Percentiles rank a stretch among this genome's conserved stretches.
Conservation (phyloP, 2,329 filamentous ascomycete species). For the Aspergillus ibericus region DNA sequence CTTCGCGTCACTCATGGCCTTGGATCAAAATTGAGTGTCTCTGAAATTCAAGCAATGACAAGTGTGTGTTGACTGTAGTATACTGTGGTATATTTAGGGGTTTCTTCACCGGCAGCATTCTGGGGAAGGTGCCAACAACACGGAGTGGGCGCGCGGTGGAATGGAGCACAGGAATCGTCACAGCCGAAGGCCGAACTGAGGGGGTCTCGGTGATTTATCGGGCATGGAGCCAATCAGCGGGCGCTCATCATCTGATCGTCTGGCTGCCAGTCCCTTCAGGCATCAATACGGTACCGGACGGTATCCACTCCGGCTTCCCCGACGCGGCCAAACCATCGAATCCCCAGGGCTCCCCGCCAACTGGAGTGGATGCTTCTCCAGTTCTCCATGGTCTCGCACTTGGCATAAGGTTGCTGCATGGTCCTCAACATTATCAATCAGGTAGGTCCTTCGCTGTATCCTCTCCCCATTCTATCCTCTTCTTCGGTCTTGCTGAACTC, state of each 20-base stretch:
- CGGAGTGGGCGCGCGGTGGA: neutral
- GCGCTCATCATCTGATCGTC: conserved; percentile 16
- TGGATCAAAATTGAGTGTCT: neutral
- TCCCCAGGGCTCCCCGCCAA: neutral
- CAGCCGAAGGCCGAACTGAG: neutral
- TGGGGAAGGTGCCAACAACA: neutral
- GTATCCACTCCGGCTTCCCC: neutral
- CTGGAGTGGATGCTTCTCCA: neutral
- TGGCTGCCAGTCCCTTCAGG: neutral
- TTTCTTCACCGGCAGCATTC: conserved; percentile 3
- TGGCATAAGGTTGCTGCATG: neutral
- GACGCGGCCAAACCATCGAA: neutral
- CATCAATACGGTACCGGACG: neutral
- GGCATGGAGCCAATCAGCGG: conserved; percentile 25
- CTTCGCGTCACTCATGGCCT: neutral
- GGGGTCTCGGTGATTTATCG: conserved; percentile 31
- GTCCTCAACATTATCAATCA: neutral
- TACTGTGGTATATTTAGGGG: neutral
- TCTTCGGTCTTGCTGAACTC: neutral
- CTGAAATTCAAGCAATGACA: neutral
- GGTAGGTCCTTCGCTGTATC: neutral
- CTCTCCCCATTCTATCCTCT: neutral
- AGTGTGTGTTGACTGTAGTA: neutral
- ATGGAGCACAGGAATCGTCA: neutral
- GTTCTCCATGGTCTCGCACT: neutral